Percentiles rank a stretch among this genome's conserved stretches.
Evolutionary conservation across 345 rosid species (phyloP).

Genomic region (Fremontodendron californicum): DNA sequence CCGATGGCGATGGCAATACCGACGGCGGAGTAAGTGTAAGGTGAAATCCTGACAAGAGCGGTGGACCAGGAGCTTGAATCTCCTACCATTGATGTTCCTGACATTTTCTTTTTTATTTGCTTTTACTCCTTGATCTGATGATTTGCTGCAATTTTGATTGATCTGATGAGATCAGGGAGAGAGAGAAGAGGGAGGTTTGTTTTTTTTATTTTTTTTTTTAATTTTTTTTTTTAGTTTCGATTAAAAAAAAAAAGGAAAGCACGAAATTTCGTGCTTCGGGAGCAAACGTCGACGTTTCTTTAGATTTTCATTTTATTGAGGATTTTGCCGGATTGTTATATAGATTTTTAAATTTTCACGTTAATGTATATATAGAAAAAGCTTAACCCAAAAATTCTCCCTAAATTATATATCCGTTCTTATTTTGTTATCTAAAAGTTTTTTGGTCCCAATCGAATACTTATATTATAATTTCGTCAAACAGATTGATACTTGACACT

Average conservation of each 20-base stretch:
- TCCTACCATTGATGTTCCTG: too few species aligned
- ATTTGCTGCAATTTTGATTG: background rate
- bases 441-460: too few species aligned
- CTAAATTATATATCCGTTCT: too few species aligned
- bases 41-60: conserved; percentile 76
- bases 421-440: too few species aligned
- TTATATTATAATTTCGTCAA: too few species aligned
- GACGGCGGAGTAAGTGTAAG: conserved; percentile 87
- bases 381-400: too few species aligned
- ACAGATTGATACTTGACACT: too few species aligned
- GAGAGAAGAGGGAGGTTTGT: background rate
- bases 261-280: background rate
- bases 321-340: too few species aligned
- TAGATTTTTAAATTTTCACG: too few species aligned
- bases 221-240: background rate
- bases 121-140: too few species aligned
- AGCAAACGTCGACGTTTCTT: background rate
- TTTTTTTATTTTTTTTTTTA: background rate
- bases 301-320: background rate
- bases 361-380: too few species aligned
- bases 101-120: conserved; percentile 24
- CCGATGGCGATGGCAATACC: conserved; percentile 95
- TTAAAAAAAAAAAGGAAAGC: too few species aligned
- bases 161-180: background rate
- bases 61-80: conserved; percentile 77